A percentile compares a stretch with the other conserved stretches of the same genome.
These are phyloP conservation scores for Pestalotiopsis fici DNA, from an alignment of 2,329 filamentous ascomycete genomes.

Conservation along the genomic window DNA sequence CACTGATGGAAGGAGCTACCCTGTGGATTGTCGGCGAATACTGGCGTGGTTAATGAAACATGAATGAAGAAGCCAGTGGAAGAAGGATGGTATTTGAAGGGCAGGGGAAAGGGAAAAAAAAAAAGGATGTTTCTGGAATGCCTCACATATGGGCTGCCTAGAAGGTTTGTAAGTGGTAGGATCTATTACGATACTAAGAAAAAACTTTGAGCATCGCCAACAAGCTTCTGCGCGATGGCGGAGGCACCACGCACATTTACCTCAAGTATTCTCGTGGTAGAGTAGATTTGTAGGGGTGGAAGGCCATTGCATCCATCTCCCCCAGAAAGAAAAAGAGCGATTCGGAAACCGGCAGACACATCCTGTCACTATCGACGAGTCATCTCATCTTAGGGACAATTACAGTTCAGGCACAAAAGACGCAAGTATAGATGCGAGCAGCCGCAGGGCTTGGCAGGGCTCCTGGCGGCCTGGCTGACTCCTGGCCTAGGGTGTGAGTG, in stretches of 20 bases:
- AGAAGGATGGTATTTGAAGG: no score
- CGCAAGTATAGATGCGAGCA: neutral
- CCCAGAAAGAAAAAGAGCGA: neutral
- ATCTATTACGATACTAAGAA: neutral
- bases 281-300: no score
- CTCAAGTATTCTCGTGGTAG: neutral
- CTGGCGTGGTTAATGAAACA: no score
- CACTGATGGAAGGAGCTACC: neutral
- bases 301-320: neutral
- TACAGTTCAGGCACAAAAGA: neutral
- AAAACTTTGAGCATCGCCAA: neutral
- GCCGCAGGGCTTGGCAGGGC: no score
- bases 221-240: neutral
- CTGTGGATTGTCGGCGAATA: neutral
- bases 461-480: neutral
- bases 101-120: neutral
- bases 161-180: neutral
- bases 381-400: neutral
- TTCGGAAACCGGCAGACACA: neutral
- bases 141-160: no score
- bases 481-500: neutral
- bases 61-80: no score
- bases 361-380: neutral
- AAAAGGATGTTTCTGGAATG: neutral
- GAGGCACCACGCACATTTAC: neutral